Conservation (phyloP, 2,329 filamentous ascomycete species). For the Sordariomycetes sp. region DNA sequence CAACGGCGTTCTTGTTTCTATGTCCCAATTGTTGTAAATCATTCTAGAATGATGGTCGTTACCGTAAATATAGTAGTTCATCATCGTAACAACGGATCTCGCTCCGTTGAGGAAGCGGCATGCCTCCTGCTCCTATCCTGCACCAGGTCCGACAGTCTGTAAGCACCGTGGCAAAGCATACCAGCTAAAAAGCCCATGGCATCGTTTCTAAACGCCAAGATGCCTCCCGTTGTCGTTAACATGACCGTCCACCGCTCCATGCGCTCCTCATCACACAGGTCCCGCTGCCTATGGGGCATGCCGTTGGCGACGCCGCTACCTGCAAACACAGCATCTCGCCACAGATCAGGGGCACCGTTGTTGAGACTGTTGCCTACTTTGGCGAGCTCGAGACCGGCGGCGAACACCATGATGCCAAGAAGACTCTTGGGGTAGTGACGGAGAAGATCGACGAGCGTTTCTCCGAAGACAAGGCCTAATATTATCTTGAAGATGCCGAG, state of each 20-base stretch:
- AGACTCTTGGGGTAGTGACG: slow-evolving; percentile 65
- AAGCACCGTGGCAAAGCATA: slow-evolving; percentile 67
- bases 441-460: slow-evolving; percentile 63
- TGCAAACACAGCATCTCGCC: slow-evolving; percentile 46
- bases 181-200: slow-evolving; percentile 79
- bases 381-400: slow-evolving; percentile 78
- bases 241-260: slow-evolving; percentile 78
- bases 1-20: too few relatives aligned
- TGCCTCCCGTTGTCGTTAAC: slow-evolving; percentile 74
- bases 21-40: too few relatives aligned
- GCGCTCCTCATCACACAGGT: slow-evolving; percentile 57
- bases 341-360: slow-evolving; percentile 52
- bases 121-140: slow-evolving; percentile 21
- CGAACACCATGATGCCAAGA: slow-evolving; percentile 81
- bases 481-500: slow-evolving; percentile 68
- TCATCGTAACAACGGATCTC: slow-evolving; percentile 18
- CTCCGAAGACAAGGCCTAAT: slow-evolving; percentile 67
- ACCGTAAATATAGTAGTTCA: neutral
- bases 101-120: slow-evolving; percentile 13
- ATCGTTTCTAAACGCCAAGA: slow-evolving; percentile 84
- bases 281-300: slow-evolving; percentile 33
- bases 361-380: slow-evolving; percentile 80
- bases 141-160: slow-evolving; percentile 38
- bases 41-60: too few relatives aligned
- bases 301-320: slow-evolving; percentile 3